These are phyloP conservation scores for Coprinellus micaceus DNA, from an alignment of 768 basidiomycete genomes.

Conservation along the genomic window DNA sequence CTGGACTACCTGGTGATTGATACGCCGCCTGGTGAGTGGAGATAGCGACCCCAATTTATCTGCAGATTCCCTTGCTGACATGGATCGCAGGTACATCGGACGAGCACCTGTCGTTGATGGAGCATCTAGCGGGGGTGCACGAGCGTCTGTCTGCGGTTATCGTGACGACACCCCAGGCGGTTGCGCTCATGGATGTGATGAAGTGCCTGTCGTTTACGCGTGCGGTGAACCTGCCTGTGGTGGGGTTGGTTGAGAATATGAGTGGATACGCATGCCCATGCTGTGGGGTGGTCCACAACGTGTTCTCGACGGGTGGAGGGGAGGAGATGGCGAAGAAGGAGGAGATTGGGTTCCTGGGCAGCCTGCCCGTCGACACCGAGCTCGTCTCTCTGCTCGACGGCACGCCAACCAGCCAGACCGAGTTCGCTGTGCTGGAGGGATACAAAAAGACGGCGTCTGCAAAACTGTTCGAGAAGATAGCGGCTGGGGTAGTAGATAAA, in stretches of 20 bases:
- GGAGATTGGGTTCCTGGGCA: constrained; percentile 73
- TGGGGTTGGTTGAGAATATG: constrained; percentile 98
- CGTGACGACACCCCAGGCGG: constrained; percentile 96
- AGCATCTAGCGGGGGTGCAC: constrained; percentile 86
- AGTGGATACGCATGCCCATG: constrained; percentile 97
- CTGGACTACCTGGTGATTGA: constrained; percentile 91
- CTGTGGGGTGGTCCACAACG: constrained; percentile 91
- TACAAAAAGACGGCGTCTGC: constrained; percentile 71
- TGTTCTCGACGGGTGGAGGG: constrained; percentile 93
- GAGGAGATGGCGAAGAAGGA: constrained; percentile 81
- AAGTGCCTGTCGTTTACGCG: constrained; percentile 96
- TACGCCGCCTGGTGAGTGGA: constrained; percentile 85
- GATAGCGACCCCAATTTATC: constrained; percentile 16
- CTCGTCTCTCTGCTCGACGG: constrained; percentile 80
- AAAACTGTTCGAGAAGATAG: constrained; percentile 62
- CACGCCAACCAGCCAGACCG: constrained; percentile 25
- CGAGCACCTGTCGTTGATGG: constrained; percentile 93
- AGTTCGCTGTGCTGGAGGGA: constrained; percentile 52
- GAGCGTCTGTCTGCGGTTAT: constrained; percentile 77
- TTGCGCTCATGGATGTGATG: constrained; percentile 91
- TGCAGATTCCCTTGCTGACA: constrained; percentile 5
- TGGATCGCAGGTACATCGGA: constrained; percentile 85
- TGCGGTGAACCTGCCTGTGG: constrained; percentile 77
- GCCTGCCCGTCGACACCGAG: constrained; percentile 90
- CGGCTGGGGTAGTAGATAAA: constrained; percentile 23